Conservation (phyloP, 192 early-diverging fungal genomes). For the Podila horticola region DNA sequence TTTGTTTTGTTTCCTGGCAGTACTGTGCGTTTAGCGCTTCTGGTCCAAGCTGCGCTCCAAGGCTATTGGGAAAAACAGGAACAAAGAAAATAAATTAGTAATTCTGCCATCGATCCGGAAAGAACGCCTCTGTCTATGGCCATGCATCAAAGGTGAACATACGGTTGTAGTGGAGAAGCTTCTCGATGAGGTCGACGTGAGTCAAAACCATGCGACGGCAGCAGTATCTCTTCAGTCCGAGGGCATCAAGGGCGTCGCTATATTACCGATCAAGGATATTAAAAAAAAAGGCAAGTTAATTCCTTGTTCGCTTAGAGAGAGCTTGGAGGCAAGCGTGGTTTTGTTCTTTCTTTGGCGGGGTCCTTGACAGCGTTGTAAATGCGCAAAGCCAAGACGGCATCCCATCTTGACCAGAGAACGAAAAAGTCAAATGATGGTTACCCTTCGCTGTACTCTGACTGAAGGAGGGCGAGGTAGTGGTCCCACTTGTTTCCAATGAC, state of each 20-base stretch:
- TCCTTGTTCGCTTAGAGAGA: not conserved
- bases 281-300: not conserved
- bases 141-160: constrained; percentile 34
- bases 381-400: constrained; percentile 9
- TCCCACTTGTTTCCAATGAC: constrained; percentile 99
- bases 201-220: constrained; percentile 98
- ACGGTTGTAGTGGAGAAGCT: constrained; percentile 94
- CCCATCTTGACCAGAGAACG: not conserved
- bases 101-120: too few relatives aligned
- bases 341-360: not conserved
- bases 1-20: too few relatives aligned
- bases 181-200: constrained; percentile 98
- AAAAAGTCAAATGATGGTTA: constrained; percentile 31
- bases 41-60: constrained; percentile 4
- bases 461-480: constrained; percentile 82
- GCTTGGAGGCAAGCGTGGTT: too few relatives aligned
- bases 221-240: constrained; percentile 91
- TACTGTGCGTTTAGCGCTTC: not conserved
- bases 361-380: not conserved
- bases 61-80: not conserved
- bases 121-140: too few relatives aligned
- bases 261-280: not conserved
- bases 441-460: constrained; percentile 84
- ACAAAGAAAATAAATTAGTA: not conserved
- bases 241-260: constrained; percentile 78